These are phyloP conservation scores for Podaxis rugospora DNA, from an alignment of 768 basidiomycete species.

Conservation along the genomic window DNA sequence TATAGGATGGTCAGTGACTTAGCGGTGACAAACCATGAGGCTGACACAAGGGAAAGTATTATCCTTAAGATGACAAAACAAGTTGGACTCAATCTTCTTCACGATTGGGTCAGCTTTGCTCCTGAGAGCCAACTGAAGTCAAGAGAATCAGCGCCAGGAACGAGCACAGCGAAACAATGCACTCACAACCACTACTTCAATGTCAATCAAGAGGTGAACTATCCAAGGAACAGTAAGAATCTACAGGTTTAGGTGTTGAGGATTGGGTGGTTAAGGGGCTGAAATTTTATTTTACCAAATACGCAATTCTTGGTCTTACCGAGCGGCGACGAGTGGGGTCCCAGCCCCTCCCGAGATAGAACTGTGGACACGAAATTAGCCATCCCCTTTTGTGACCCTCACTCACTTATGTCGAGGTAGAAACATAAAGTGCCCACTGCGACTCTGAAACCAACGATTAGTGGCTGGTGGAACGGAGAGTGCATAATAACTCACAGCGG, in stretches of 20 bases:
- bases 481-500: neutral
- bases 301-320: neutral
- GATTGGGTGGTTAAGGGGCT: neutral
- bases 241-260: neutral
- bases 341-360: constrained; percentile 5
- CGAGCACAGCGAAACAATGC: neutral
- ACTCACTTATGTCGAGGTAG: constrained; percentile 2
- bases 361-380: neutral
- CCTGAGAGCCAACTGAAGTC: neutral
- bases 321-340: constrained; percentile 1
- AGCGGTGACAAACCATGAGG: neutral
- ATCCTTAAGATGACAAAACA: constrained; percentile 7
- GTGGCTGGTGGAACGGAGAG: neutral
- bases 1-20: neutral
- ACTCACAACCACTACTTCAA: constrained; percentile 8
- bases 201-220: neutral
- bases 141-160: neutral
- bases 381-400: neutral
- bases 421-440: constrained; percentile 7
- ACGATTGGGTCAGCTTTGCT: constrained; percentile 1
- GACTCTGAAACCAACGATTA: neutral
- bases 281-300: neutral
- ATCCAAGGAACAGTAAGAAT: constrained; percentile 1
- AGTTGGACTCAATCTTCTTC: constrained; percentile 3
- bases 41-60: neutral